Conservation (phyloP, 176 grass and related monocot species). For the Calamus simplicifolius region DNA sequence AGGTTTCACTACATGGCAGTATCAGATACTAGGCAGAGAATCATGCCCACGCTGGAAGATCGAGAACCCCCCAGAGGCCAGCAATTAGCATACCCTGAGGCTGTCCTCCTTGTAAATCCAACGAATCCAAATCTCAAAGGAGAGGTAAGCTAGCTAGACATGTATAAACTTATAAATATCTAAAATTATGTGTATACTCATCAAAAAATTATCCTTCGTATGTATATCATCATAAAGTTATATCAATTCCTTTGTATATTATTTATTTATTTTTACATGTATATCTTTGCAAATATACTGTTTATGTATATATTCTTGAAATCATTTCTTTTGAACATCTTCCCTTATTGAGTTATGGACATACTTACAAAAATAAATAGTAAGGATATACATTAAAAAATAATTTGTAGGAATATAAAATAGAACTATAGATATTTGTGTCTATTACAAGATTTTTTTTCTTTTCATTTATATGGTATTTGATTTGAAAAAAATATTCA, state of each 20-base stretch:
- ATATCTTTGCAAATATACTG: too few relatives aligned
- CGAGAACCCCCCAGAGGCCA: slow-evolving; percentile 54
- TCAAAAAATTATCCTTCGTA: too few relatives aligned
- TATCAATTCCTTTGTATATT: too few relatives aligned
- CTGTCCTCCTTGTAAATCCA: slow-evolving; percentile 76
- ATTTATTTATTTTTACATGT: too few relatives aligned
- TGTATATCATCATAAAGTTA: too few relatives aligned
- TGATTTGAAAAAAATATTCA: slow-evolving; percentile 10
- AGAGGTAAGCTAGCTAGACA: slow-evolving; percentile 43
- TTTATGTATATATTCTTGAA: too few relatives aligned
- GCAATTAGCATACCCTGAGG: slow-evolving; percentile 80
- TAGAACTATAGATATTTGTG: too few relatives aligned
- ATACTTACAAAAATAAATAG: too few relatives aligned
- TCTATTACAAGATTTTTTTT: too few relatives aligned
- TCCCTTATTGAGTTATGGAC: too few relatives aligned
- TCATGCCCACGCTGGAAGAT: slow-evolving; percentile 92
- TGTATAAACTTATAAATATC: background rate
- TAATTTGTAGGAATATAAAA: background rate
- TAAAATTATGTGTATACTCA: too few relatives aligned
- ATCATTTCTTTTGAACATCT: too few relatives aligned
- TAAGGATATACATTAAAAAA: background rate
- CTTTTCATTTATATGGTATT: background rate
- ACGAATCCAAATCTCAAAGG: slow-evolving; percentile 64
- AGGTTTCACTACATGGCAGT: slow-evolving; percentile 98
- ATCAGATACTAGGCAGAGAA: slow-evolving; percentile 72